Evolutionary conservation across 1,284 basidiomycete species (phyloP).

Genomic region (Malassezia nana): DNA sequence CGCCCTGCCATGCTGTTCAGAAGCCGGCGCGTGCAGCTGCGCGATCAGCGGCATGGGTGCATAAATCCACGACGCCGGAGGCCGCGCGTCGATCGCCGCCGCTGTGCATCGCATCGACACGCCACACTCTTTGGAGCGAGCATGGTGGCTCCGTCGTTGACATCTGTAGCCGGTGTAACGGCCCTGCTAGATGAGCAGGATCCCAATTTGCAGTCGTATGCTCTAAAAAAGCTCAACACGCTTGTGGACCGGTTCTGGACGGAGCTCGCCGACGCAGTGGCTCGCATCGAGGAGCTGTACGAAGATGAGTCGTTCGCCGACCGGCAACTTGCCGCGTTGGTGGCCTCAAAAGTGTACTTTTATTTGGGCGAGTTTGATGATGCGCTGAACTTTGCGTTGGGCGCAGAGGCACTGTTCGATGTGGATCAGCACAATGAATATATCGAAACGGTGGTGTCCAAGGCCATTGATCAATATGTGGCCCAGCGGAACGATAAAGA

Average conservation of each 20-base stretch:
- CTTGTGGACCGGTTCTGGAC: conserved; percentile 46
- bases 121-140: neutral
- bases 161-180: conserved; percentile 34
- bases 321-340: conserved; percentile 43
- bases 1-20: neutral
- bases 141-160: conserved; percentile 14
- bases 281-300: conserved; percentile 45
- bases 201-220: conserved; percentile 43
- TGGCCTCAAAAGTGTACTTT: conserved; percentile 47
- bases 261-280: conserved; percentile 45
- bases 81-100: conserved; percentile 7
- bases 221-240: conserved; percentile 41
- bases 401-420: conserved; percentile 41
- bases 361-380: conserved; percentile 47
- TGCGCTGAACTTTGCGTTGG: conserved; percentile 46
- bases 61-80: conserved; percentile 10
- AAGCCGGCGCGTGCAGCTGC: neutral
- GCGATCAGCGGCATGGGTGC: neutral
- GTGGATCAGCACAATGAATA: conserved; percentile 45
- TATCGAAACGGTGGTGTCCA: conserved; percentile 46
- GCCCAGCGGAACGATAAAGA: conserved; percentile 18
- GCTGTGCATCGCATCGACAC: neutral
- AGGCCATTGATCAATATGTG: conserved; percentile 47
- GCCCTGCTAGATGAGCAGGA: conserved; percentile 46
- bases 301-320: conserved; percentile 40